Evolutionary conservation across 1,284 basidiomycete genomes (phyloP), one percentile per base, ranked within the genome.

Genomic region (Boletus sp.): DNA sequence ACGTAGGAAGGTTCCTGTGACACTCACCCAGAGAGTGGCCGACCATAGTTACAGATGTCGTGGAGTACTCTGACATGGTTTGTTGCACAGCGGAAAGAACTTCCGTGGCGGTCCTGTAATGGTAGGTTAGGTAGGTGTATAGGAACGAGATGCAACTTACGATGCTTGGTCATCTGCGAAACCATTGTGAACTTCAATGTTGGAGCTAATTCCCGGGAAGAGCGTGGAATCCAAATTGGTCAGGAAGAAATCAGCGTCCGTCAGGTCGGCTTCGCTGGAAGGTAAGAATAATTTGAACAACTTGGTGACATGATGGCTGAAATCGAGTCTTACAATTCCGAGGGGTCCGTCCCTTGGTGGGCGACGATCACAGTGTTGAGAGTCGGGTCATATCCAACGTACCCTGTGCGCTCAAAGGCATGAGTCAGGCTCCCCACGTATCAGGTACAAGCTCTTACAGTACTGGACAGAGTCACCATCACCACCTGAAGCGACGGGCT

Each of bases 401-500:
- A 78, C 78, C 78, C 77, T 78, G 37, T 48, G 21, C 23, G 25
- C 52, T 25, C 43, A 14, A 25, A 33, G 23, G 48, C 8, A 44
- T 48, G 33, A 61, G 55, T 17, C 16, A 44, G 28, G 5, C 17
- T 28, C 40, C 14, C n/a, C 23, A 23, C 1, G 10, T n/a, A 19
- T 40, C 13, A 49, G 38, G 19, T n/a, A 2, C 33, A 4, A 17
- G 6, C 13, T n/a, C 77, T 68, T 51, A 81, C 80, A 83, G 63
- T 76, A 87, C 66, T 89, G 88, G 4, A 80, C 71, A 9, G 62
- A 63, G 30, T 71, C 67, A 4, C 86, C 86, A 63, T 90, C 77
- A 3, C 88, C 89, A 43, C 88, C 89, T 9, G 86, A 81, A 10
- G 86, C 88, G 11, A 84, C 73, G 2, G 86, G 84, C 30, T 79